Base-by-base conservation (phyloP, 148 eudicot genomes). In the Vaccinium corymbosum region DNA sequence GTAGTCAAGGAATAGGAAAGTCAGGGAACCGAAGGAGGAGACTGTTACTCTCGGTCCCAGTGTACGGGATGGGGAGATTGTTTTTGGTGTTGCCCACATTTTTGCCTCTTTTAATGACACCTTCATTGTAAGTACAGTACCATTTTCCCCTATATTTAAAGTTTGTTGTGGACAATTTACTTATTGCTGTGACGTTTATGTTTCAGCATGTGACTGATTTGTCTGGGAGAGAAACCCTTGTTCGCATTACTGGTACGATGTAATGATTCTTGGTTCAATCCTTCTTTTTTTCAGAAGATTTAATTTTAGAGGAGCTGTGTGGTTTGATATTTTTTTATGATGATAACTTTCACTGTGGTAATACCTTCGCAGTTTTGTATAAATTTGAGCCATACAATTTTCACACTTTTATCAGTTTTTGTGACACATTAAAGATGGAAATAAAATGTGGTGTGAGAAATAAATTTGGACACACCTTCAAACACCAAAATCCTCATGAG, bases 81-180 rank as follows among this genome's bases (percentile, higher is more conserved):
- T 92, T 22, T 93, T 95, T 85, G 98, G 97, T 16, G 98, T 94
- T 46, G 96, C 96, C 22, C 98, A 93, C 87, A 92, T 94, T 57
- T 94, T 93, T 66, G 98, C 98, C 7, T 95, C 98, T 4, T 95
- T 95, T 86, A 95, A 95, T 76, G 98, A 95, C 80, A 95, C 98
- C 19, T 93, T 95, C 86, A 95, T 94, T 22, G 98, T 94, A 79
- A 88, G 95, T 87, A 15, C 3, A 42, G 5, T 14, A 6, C 6
- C 68, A 5, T 66, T 15, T 32, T 32, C 9, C 20, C 2, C 10
- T 57, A 16, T 57, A 15, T 16, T 7, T 17, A 27, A 29, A 32
- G 27, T 13, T 25, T 2, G 3, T 10, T 56, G n/a, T 57, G 51
- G 14, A 10, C 5, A 1, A 10, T 27, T 6, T 35, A 11, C 49